A percentile compares a stretch with the other conserved stretches of the same genome.
These are phyloP conservation scores for Paragyromitra xinjiangensis DNA, from an alignment of 495 filamentous ascomycete genomes.

Conservation along the genomic window DNA sequence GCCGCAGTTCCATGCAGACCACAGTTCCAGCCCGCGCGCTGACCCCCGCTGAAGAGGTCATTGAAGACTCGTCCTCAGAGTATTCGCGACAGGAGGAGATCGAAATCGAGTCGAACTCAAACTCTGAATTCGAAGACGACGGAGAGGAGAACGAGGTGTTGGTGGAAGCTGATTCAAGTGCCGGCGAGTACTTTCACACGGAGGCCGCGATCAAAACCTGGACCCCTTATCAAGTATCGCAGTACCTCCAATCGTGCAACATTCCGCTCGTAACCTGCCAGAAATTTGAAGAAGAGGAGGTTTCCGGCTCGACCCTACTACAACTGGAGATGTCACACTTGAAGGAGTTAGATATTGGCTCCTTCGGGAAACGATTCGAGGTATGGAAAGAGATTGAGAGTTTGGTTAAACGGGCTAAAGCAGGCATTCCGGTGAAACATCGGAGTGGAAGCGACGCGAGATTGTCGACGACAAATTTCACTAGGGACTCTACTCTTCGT, in stretches of 20 bases:
- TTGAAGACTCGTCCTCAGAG: conserved; percentile 57
- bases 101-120: conserved; percentile 52
- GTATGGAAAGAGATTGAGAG: conserved; percentile 73
- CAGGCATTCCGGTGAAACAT: conserved; percentile 39
- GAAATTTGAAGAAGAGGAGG: conserved; percentile 95
- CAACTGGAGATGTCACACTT: conserved; percentile 91
- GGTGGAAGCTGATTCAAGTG: conserved; percentile 4
- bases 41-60: conserved; percentile 60
- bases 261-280: conserved; percentile 88
- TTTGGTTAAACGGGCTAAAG: conserved; percentile 78
- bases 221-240: conserved; percentile 80
- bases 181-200: conserved; percentile 62
- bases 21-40: conserved; percentile 61
- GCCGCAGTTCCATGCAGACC: conserved; percentile 87
- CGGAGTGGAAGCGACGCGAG: conserved; percentile 51
- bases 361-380: conserved; percentile 61
- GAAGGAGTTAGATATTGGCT: conserved; percentile 93
- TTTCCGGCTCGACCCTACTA: conserved; percentile 83
- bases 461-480: conserved; percentile 41
- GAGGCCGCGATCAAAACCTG: conserved; percentile 75
- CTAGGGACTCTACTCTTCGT: conserved; percentile 32
- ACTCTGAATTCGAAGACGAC: conserved; percentile 76
- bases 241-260: conserved; percentile 80
- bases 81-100: conserved; percentile 54
- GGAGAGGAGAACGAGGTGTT: conserved; percentile 57